phyloP scores from a whole-genome alignment of 2,329 filamentous ascomycete genomes.

The Thelonectria rubi region DNA sequence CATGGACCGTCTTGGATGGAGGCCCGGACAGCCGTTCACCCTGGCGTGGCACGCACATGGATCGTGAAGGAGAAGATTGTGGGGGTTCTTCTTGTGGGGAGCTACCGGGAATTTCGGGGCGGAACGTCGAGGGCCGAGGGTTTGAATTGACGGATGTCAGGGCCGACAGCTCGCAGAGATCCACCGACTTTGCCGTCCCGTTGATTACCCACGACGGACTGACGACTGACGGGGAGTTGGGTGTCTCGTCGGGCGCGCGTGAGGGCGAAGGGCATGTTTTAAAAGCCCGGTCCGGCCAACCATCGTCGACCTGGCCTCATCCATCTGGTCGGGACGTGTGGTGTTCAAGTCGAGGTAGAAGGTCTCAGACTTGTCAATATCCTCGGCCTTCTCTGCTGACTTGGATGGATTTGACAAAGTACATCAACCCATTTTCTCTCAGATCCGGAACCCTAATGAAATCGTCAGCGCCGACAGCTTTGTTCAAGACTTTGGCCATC shows the following conservation, averaged over 20 bases:
- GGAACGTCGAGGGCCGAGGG: conserved; percentile 32
- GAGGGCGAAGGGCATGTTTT: conserved; percentile 25
- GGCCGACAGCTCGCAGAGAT: conserved; percentile 39
- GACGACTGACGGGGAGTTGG: conserved; percentile 7
- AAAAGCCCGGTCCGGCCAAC: conserved; percentile 40
- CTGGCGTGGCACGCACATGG: conserved; percentile 23
- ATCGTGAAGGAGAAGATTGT: conserved; percentile 19
- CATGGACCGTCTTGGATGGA: conserved; percentile 15
- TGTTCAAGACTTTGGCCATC: background rate
- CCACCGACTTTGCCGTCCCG: conserved; percentile 31
- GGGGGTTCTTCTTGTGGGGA: conserved; percentile 31
- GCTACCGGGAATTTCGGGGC: conserved; percentile 42
- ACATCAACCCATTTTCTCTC: background rate
- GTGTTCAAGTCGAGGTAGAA: conserved; percentile 26
- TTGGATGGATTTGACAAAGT: background rate
- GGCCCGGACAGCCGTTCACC: conserved; percentile 38
- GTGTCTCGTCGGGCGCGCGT: conserved; percentile 2
- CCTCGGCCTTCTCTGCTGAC: conserved; percentile 1
- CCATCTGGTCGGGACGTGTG: conserved; percentile 18
- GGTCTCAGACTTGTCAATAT: conserved; percentile 15
- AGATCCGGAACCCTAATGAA: background rate
- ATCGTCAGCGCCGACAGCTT: background rate
- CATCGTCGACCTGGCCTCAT: conserved; percentile 28
- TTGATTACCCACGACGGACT: conserved; percentile 14
- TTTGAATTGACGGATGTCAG: conserved; percentile 40